These are phyloP conservation scores for Lactuca saligna DNA, from an alignment of 129 eudicot genomes.

Conservation along the genomic window DNA sequence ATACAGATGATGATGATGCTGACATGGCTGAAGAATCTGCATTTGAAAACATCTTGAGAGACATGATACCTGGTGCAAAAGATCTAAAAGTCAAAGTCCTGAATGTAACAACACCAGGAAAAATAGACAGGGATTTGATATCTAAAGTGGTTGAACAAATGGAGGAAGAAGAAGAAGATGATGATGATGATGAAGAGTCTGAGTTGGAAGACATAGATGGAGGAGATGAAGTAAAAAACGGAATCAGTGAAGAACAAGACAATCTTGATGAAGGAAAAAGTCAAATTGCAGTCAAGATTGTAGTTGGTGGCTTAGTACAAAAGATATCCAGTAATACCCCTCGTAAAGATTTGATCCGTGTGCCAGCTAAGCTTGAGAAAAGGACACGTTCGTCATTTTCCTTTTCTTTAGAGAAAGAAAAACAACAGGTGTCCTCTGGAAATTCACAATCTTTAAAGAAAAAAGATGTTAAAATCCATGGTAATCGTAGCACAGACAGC, in stretches of 20 bases:
- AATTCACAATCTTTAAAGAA: slow-evolving; percentile 39
- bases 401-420: slow-evolving; percentile 63
- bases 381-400: slow-evolving; percentile 65
- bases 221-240: slow-evolving; percentile 51
- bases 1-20: slow-evolving; percentile 50
- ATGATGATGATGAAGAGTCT: slow-evolving; percentile 44
- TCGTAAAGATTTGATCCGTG: slow-evolving; percentile 57
- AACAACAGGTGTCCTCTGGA: slow-evolving; percentile 38
- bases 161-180: slow-evolving; percentile 73
- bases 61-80: slow-evolving; percentile 75
- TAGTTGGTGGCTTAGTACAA: slow-evolving; percentile 53
- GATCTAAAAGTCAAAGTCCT: slow-evolving; percentile 70
- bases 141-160: slow-evolving; percentile 68
- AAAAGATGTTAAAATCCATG: slow-evolving; percentile 39
- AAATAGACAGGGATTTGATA: slow-evolving; percentile 57
- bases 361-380: slow-evolving; percentile 80
- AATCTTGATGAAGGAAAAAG: slow-evolving; percentile 49
- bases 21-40: slow-evolving; percentile 43
- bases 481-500: slow-evolving; percentile 47
- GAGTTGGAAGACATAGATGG: slow-evolving; percentile 48
- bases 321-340: slow-evolving; percentile 39
- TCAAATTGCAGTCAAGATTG: slow-evolving; percentile 63
- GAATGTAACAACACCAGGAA: slow-evolving; percentile 70
- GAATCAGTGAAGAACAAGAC: slow-evolving; percentile 42
- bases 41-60: slow-evolving; percentile 55